phyloP scores from a whole-genome alignment of 2,329 filamentous ascomycete genomes.

The Clonostachys solani region DNA sequence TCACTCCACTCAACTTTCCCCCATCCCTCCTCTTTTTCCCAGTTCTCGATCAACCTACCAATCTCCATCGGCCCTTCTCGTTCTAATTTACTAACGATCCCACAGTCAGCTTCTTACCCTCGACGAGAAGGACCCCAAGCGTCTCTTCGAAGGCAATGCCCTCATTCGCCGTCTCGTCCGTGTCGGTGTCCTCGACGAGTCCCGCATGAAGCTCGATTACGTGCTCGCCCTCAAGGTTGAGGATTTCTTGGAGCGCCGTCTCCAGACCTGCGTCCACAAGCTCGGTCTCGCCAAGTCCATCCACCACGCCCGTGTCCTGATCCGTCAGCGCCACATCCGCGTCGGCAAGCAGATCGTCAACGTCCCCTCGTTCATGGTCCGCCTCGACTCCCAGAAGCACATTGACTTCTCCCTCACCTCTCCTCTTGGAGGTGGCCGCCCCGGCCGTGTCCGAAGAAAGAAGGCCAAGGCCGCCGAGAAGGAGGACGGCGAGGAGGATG shows the following conservation, averaged over 20 bases:
- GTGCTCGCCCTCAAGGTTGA: slow-evolving; percentile 98
- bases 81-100: not conserved
- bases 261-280: slow-evolving; percentile 99
- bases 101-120: slow-evolving; percentile 97
- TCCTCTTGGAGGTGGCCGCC: slow-evolving; percentile 58
- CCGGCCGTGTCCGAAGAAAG: slow-evolving; percentile 98
- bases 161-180: slow-evolving; percentile 99
- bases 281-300: slow-evolving; percentile 99
- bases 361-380: slow-evolving; percentile 98
- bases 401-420: slow-evolving; percentile 7
- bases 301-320: slow-evolving; percentile 99
- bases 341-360: slow-evolving; percentile 99
- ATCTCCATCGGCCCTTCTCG: too few species aligned
- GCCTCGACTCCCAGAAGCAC: slow-evolving; percentile 98
- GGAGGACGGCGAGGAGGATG: slow-evolving; percentile 74
- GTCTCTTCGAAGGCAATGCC: slow-evolving; percentile 99
- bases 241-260: slow-evolving; percentile 99
- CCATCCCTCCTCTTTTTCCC: too few species aligned
- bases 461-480: slow-evolving; percentile 96
- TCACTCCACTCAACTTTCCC: not conserved
- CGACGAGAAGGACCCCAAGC: slow-evolving; percentile 99
- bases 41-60: too few species aligned
- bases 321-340: slow-evolving; percentile 99
- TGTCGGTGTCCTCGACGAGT: slow-evolving; percentile 99
- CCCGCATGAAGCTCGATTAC: slow-evolving; percentile 99